Evolutionary conservation across 2,329 filamentous ascomycete genomes (phyloP), one percentile per base, ranked within the genome.

Genomic region (Apiospora pterosperma): DNA sequence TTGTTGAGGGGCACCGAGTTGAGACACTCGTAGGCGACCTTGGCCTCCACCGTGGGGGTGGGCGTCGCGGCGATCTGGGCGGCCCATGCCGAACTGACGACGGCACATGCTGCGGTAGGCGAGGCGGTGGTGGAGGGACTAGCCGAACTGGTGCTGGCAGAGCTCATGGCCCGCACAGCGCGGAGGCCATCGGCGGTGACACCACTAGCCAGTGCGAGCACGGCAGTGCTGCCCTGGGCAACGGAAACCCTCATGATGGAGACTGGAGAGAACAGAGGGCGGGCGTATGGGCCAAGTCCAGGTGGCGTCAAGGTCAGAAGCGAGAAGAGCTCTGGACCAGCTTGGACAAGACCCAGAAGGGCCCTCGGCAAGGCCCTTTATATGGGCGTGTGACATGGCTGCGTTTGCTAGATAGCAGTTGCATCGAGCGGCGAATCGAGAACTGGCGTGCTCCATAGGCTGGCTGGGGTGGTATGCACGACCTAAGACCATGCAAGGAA

Each of bases 1-100:
- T 79, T 78, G 59, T 76, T 64, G 21, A 81, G 75, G 1, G 79
- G 78, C 8, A 81, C 76, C 0, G 79, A 79, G 61, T 76, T 76
- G 59, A 82, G 73, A 65, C 80, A 82, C 23, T 76, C 76, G 59
- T 79, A 71, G 0, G 80, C 79, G 8, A 80, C 64, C 25, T 66
- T 68, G 2, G 79, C 79, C 44, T 77, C 73, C 19, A 81, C 71
- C 1, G 71, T 75, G 0, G 76, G 75, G 12, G 72, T 75, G 3
- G 48, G 48, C 11, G 58, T 72, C 6, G 72, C 69, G 19, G 63
- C 62, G 41, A 70, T 69, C 66, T 75, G 72, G 25, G 70, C 65
- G 4, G 72, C 70, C 74, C 74, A 75, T 5, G 71, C 67, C 1
- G 72, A 66, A 62, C 74, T 75, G 36, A 75, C 73, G 58, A 71